Conservation (phyloP, 2,329 filamentous ascomycete species). For the Hymenoscyphus albidus region DNA sequence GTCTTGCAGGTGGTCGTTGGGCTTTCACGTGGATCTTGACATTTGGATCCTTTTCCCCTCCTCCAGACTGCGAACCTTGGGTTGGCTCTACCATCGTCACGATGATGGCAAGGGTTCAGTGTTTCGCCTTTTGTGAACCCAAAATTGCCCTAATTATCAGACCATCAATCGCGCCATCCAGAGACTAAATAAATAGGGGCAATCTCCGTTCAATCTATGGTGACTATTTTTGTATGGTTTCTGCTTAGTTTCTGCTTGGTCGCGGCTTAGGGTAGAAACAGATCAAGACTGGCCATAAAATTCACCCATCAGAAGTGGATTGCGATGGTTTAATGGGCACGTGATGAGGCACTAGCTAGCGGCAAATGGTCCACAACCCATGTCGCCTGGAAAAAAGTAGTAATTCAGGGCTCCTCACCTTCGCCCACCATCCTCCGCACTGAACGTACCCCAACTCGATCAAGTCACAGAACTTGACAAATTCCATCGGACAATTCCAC, state of each 20-base stretch:
- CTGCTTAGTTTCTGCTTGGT: neutral
- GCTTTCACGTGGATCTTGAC: neutral
- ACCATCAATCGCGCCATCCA: neutral
- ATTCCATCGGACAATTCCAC: slow-evolving; percentile 6
- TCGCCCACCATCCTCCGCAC: slow-evolving; percentile 14
- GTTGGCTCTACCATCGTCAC: neutral
- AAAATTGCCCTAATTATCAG: neutral
- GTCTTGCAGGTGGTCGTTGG: neutral
- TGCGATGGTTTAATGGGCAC: neutral
- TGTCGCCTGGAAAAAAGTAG: neutral
- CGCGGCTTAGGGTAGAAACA: neutral
- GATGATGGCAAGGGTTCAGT: neutral
- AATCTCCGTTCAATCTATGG: neutral
- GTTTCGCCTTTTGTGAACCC: neutral
- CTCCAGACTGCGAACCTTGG: neutral
- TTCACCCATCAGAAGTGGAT: neutral
- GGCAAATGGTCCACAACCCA: neutral
- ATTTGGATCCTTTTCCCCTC: neutral
- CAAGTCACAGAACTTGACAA: slow-evolving; percentile 26
- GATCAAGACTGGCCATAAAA: neutral
- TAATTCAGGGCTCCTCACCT: slow-evolving; percentile 12
- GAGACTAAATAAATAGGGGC: neutral
- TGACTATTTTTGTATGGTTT: neutral
- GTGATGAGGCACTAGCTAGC: neutral
- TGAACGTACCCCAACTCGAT: slow-evolving; percentile 12